phyloP scores from a whole-genome alignment of 2,329 filamentous ascomycete species.

The Domatiomyces globalis region DNA sequence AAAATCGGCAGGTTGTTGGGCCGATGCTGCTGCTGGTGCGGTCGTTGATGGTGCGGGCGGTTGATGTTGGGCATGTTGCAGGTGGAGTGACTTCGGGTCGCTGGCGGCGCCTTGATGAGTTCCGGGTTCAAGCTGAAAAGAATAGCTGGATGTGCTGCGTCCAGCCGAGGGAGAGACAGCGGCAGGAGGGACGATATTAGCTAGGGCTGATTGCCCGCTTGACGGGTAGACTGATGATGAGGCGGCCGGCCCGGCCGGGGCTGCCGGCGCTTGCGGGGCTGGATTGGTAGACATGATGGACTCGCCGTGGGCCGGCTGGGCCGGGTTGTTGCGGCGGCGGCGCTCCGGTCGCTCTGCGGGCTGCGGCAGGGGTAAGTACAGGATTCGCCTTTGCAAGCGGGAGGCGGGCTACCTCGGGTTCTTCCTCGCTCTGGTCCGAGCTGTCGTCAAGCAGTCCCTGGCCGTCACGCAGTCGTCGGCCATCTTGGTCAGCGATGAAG shows the following conservation, averaged over 20 bases:
- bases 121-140: background rate
- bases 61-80: background rate
- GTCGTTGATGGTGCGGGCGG: background rate
- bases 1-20: background rate
- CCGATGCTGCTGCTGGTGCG: background rate
- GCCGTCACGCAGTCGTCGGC: conserved; percentile 12
- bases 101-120: background rate
- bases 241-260: conserved; percentile 14
- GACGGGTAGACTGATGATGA: conserved; percentile 8
- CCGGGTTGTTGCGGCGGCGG: conserved; percentile 23
- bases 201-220: conserved; percentile 7
- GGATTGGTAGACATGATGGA: conserved; percentile 11
- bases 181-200: conserved; percentile 14
- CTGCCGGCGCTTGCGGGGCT: conserved; percentile 6
- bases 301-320: conserved; percentile 16
- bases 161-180: conserved; percentile 10
- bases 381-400: conserved; percentile 10
- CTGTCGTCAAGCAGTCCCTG: conserved; percentile 18
- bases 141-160: background rate
- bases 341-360: conserved; percentile 35
- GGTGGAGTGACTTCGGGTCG: background rate
- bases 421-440: conserved; percentile 18
- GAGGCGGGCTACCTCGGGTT: conserved; percentile 18
- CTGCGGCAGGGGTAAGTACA: conserved; percentile 20
- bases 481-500: conserved; percentile 27